These are phyloP conservation scores for Diaporthe australafricana DNA, from an alignment of 2,329 filamentous ascomycete species.

Conservation along the genomic window DNA sequence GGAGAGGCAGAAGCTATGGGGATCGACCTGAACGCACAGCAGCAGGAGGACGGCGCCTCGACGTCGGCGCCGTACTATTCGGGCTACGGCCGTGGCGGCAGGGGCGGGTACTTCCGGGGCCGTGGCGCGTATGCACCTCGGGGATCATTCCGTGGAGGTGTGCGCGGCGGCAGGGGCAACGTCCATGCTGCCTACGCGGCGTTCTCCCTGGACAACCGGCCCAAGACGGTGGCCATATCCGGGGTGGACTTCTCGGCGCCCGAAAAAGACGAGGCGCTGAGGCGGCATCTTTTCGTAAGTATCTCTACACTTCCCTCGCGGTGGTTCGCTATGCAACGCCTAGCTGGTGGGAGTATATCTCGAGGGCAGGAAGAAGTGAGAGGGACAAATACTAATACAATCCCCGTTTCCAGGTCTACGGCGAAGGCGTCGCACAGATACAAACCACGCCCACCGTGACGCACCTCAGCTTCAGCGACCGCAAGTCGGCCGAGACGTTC, in stretches of 20 bases:
- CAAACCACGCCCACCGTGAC: constrained; percentile 60
- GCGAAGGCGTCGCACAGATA: constrained; percentile 69
- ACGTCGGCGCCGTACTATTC: constrained; percentile 43
- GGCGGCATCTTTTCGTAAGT: constrained; percentile 77
- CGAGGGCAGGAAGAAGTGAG: too few species aligned
- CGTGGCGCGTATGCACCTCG: constrained; percentile 42
- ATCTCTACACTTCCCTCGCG: constrained; percentile 40
- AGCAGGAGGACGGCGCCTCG: constrained; percentile 56
- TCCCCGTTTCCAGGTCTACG: constrained; percentile 60
- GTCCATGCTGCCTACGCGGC: constrained; percentile 68
- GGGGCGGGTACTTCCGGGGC: constrained; percentile 33
- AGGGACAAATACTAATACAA: constrained; percentile 40
- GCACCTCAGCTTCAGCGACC: constrained; percentile 73
- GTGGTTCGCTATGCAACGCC: not conserved
- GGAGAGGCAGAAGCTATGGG: constrained; percentile 78
- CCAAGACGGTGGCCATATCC: constrained; percentile 73
- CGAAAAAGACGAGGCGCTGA: constrained; percentile 75
- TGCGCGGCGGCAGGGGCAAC: constrained; percentile 57
- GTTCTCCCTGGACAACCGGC: constrained; percentile 81
- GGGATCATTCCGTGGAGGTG: constrained; percentile 52
- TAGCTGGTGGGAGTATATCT: not conserved
- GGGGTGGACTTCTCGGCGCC: constrained; percentile 71
- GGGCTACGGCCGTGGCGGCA: constrained; percentile 49
- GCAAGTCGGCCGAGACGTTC: constrained; percentile 78
- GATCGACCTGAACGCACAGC: constrained; percentile 68